Conservation (phyloP, 2,329 filamentous ascomycete species). For the Tolypocladium pustulatum region DNA sequence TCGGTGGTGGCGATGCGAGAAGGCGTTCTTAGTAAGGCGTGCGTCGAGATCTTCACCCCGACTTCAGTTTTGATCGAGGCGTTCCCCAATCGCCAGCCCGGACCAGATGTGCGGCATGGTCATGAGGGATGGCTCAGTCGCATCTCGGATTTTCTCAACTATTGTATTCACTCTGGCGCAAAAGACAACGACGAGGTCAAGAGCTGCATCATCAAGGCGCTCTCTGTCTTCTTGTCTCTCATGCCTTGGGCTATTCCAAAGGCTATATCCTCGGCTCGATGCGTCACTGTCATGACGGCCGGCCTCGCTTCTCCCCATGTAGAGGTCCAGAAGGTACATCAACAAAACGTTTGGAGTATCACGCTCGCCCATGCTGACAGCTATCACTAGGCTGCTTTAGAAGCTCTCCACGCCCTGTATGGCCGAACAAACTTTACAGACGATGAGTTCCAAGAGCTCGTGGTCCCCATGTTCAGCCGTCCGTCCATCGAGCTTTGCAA, state of each 20-base stretch:
- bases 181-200: conserved; percentile 57
- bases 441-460: conserved; percentile 66
- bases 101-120: conserved; percentile 61
- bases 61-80: conserved; percentile 61
- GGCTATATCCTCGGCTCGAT: conserved; percentile 61
- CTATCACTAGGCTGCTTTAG: conserved; percentile 54
- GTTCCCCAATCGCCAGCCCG: conserved; percentile 61
- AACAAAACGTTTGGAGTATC: neutral
- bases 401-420: conserved; percentile 77
- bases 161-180: conserved; percentile 58
- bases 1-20: conserved; percentile 74
- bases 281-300: conserved; percentile 59
- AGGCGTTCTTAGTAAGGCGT: conserved; percentile 73
- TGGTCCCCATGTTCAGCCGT: conserved; percentile 69
- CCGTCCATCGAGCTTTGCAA: conserved; percentile 61
- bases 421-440: conserved; percentile 63
- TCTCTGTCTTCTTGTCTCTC: conserved; percentile 67
- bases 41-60: conserved; percentile 91
- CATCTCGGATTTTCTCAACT: conserved; percentile 61
- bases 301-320: conserved; percentile 61
- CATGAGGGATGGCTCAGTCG: conserved; percentile 81
- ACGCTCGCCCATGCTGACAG: neutral
- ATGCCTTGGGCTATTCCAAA: conserved; percentile 84
- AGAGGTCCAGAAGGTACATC: conserved; percentile 57
- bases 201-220: conserved; percentile 61